phyloP scores from a whole-genome alignment of 352 stramenopile species.

The Pythium sukuiense region DNA sequence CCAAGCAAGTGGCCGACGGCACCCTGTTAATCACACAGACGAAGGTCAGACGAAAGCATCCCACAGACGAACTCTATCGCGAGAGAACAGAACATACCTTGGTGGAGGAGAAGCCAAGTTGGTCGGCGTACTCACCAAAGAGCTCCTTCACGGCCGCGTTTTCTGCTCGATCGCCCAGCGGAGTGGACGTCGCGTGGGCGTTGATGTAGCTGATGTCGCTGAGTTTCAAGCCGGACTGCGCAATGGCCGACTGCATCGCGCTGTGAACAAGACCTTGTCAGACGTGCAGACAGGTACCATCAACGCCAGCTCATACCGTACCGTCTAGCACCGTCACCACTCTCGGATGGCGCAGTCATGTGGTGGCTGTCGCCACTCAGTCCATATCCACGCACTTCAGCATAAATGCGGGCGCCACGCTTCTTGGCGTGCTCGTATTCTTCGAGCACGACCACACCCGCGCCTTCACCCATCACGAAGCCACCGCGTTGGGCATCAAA shows the following conservation, averaged over 20 bases:
- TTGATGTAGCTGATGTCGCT: slow-evolving; percentile 97
- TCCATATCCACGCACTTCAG: slow-evolving; percentile 95
- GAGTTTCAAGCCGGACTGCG: slow-evolving; percentile 63
- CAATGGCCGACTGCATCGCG: slow-evolving; percentile 92
- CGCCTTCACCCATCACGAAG: slow-evolving; percentile 96
- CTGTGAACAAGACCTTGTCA: slow-evolving; percentile 24
- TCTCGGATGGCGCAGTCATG: slow-evolving; percentile 73
- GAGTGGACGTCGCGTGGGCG: slow-evolving; percentile 98
- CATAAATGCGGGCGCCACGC: slow-evolving; percentile 93
- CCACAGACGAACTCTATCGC: background rate
- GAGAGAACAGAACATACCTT: slow-evolving; percentile 41
- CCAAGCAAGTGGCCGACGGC: slow-evolving; percentile 95
- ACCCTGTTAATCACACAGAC: slow-evolving; percentile 51
- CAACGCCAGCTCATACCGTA: slow-evolving; percentile 5
- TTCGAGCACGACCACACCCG: slow-evolving; percentile 68
- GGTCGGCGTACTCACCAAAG: slow-evolving; percentile 55
- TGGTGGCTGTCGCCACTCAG: slow-evolving; percentile 96
- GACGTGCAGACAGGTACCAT: background rate
- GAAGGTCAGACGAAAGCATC: background rate
- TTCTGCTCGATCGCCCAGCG: slow-evolving; percentile 95
- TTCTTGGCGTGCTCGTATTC: slow-evolving; percentile 92
- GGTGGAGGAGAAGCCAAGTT: slow-evolving; percentile 76
- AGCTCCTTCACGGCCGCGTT: slow-evolving; percentile 89
- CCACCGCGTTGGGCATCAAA: slow-evolving; percentile 95
- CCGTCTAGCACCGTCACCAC: slow-evolving; percentile 60